Conservation (phyloP, 805 yeast species). For the Ogataea zsoltii region DNA sequence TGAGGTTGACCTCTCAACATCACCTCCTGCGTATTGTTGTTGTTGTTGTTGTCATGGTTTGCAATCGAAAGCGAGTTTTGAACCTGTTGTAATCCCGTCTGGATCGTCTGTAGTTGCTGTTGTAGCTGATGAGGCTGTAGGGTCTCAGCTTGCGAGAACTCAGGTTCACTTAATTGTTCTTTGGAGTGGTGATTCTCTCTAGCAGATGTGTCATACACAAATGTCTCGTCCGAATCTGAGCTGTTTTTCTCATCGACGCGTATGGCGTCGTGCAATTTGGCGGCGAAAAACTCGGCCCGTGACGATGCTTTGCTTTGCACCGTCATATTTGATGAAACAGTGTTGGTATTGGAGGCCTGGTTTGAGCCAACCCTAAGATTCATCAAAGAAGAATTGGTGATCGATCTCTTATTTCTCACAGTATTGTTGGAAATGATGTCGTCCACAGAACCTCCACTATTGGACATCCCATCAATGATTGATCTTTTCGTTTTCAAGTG, state of each 20-base stretch:
- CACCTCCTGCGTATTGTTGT: constrained; percentile 3
- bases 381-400: constrained; percentile 26
- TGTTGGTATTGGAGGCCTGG: constrained; percentile 21
- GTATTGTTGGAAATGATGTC: constrained; percentile 4
- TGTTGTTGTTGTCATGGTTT: constrained; percentile 2
- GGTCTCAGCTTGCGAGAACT: constrained; percentile 20
- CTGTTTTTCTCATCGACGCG: constrained; percentile 71
- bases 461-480: constrained; percentile 15
- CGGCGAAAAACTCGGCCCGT: constrained; percentile 92
- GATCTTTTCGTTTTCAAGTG: constrained; percentile 27
- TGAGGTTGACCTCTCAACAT: constrained; percentile 10
- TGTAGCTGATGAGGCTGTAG: constrained; percentile 11
- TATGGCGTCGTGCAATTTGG: constrained; percentile 90
- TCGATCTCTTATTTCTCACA: constrained; percentile 17
- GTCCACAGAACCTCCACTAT: constrained; percentile 6
- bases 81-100: constrained; percentile 1
- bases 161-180: constrained; percentile 24
- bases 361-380: constrained; percentile 28
- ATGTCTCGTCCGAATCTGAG: constrained; percentile 90
- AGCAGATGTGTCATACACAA: constrained; percentile 75
- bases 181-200: constrained; percentile 8
- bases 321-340: constrained; percentile 29
- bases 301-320: constrained; percentile 55
- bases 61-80: constrained; percentile 12
- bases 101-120: constrained; percentile 13